A percentile compares a stretch with the other conserved stretches of the same genome.
phyloP scores from a whole-genome alignment of 208 protist genomes.

The Acanthamoeba royreba region DNA sequence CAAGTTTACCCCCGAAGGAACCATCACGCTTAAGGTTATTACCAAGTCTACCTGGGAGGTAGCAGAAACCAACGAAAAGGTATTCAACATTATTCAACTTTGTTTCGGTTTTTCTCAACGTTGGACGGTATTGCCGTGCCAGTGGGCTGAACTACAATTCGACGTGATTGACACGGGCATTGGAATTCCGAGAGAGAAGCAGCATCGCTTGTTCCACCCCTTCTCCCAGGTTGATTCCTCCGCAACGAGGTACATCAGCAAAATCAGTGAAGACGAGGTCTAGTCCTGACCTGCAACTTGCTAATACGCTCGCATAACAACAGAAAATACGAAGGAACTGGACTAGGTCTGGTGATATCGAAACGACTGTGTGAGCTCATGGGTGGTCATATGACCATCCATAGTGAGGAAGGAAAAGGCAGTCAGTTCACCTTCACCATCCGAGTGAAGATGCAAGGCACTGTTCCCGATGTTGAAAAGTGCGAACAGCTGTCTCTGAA shows the following conservation, averaged over 20 bases:
- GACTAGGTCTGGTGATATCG: background rate
- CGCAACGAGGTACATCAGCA: background rate
- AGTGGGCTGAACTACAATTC: slow-evolving; percentile 4
- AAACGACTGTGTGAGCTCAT: background rate
- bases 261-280: no score
- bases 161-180: slow-evolving; percentile 58
- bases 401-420: background rate
- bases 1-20: slow-evolving; percentile 54
- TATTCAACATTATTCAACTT: no score
- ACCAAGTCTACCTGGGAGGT: no score
- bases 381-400: background rate
- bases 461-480: no score
- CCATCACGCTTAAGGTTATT: background rate
- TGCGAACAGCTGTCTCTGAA: no score
- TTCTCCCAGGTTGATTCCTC: slow-evolving; percentile 38
- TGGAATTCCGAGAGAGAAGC: slow-evolving; percentile 48
- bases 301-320: background rate
- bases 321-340: slow-evolving; percentile 49
- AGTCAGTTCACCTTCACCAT: background rate
- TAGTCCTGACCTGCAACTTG: no score
- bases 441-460: no score
- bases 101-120: no score
- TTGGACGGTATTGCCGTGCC: no score
- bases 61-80: no score
- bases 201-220: slow-evolving; percentile 38